Base-by-base conservation (phyloP, 1,284 basidiomycete species). In the Malassezia psittaci region DNA sequence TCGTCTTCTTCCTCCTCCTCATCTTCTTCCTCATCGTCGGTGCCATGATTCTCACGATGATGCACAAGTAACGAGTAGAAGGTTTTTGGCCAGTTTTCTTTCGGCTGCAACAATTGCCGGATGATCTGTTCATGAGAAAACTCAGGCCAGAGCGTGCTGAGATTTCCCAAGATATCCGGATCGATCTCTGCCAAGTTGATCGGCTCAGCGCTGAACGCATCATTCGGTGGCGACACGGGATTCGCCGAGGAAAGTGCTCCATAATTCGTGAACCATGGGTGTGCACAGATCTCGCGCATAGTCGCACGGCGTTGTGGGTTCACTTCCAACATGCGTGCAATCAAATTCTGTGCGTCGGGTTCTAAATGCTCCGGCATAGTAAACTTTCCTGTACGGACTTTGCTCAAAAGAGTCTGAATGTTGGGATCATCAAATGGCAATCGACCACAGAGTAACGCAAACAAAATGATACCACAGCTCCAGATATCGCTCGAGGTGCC, bases 381-480 rank as follows among this genome's bases (percentile, higher is more conserved):
- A 71, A 85, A 96, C 45, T 79, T 79, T 33, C 88, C 91, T n/a
- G 80, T 70, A 64, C 85, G 85, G 61, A 98, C 88, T 76, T 89
- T 90, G 64, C 85, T 82, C 40, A 96, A 80, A 18, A 98, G 80
- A 15, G 80, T 77, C 19, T 81, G 80, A 52, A 89, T 82, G 72
- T 88, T 77, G 82, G 78, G 86, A 83, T 93, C 87, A 76, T 98
- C 91, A 73, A 98, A 99, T 3, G 94, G 94, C 38, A 98, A 79
- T 37, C 83, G 81, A 5, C 90, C 93, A n/a, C 85, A 85, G 24
- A 98, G 80, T 13, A 98, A 79, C 12, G 90, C 90, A 67, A 86
- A 93, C 51, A 99, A 82, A 66, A 96, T 93, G 74, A 98, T 85
- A 55, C 94, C 94, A 73, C 93, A 96, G 34, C 90, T 94, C 94